Percentiles rank a stretch among this genome's conserved stretches.
These are phyloP conservation scores for Cryphonectria japonica DNA, from an alignment of 2,329 filamentous ascomycete species.

Conservation along the genomic window DNA sequence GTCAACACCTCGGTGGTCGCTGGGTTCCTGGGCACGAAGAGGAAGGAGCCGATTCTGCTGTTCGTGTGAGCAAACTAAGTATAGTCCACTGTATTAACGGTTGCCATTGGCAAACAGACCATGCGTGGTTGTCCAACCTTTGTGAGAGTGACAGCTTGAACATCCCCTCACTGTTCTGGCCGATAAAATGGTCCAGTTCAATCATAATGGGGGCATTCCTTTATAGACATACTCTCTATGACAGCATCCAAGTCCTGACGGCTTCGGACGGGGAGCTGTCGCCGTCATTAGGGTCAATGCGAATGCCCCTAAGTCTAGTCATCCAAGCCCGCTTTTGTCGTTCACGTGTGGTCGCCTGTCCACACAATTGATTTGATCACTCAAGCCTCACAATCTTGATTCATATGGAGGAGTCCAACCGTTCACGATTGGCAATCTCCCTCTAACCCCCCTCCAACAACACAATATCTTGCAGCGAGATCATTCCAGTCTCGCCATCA, in stretches of 20 bases:
- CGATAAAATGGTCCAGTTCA: not conserved
- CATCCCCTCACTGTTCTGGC: not conserved
- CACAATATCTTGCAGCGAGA: not conserved
- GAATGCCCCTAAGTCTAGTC: not conserved
- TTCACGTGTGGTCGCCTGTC: not conserved
- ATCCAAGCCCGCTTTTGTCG: not conserved
- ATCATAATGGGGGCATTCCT: not conserved
- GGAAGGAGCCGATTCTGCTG: not conserved
- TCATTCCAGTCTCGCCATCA: not conserved
- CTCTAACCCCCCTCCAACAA: too few species aligned
- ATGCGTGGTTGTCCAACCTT: not conserved
- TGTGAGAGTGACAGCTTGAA: not conserved
- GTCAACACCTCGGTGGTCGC: conserved; percentile 13
- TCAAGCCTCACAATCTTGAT: not conserved
- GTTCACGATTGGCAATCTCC: too few species aligned
- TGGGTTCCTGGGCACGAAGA: conserved; percentile 13
- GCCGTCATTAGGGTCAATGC: not conserved
- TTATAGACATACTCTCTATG: not conserved
- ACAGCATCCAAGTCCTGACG: not conserved
- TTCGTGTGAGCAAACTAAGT: conserved; percentile 1
- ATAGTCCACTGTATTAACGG: not conserved
- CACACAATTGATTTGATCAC: not conserved
- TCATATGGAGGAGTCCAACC: not conserved
- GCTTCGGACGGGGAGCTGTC: not conserved
- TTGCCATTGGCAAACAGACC: not conserved